Percentiles rank a stretch among this genome's conserved stretches.
These are phyloP conservation scores for Phytophthora foliorum DNA, from an alignment of 352 stramenopile genomes.

Conservation along the genomic window DNA sequence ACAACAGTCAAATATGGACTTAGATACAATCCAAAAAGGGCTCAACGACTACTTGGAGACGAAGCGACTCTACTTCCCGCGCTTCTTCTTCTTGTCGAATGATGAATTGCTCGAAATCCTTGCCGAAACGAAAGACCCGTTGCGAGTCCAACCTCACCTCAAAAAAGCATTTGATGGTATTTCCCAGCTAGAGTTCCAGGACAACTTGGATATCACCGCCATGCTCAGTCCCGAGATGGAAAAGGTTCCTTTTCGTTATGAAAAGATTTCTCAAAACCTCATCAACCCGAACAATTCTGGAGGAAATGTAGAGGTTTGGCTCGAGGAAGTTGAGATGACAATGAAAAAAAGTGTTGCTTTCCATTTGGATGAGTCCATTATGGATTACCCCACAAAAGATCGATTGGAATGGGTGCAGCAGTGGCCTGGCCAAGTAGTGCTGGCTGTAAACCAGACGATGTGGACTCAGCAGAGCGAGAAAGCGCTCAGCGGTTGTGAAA, in stretches of 20 bases:
- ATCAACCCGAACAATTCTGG: conserved; percentile 96
- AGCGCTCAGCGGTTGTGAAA: conserved; percentile 50
- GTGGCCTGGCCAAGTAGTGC: conserved; percentile 94
- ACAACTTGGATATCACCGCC: conserved; percentile 93
- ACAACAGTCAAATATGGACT: conserved; percentile 91
- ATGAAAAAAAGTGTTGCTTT: conserved; percentile 88
- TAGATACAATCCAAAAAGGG: conserved; percentile 96
- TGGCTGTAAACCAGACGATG: conserved; percentile 94
- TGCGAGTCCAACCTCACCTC: conserved; percentile 95
- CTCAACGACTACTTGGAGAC: conserved; percentile 94
- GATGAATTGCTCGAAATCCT: conserved; percentile 94
- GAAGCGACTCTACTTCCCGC: conserved; percentile 91
- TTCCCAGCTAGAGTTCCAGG: conserved; percentile 92
- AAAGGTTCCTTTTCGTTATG: conserved; percentile 91
- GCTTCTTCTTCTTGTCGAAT: conserved; percentile 95
- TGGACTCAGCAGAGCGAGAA: conserved; percentile 92
- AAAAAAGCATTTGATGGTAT: conserved; percentile 97
- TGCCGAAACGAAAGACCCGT: conserved; percentile 93
- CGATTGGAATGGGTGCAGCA: conserved; percentile 92
- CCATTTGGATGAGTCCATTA: conserved; percentile 87
- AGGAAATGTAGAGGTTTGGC: conserved; percentile 94
- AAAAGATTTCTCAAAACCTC: conserved; percentile 84
- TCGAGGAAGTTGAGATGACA: conserved; percentile 86
- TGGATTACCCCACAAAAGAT: conserved; percentile 89
- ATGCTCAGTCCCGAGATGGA: conserved; percentile 91